These are phyloP conservation scores for Alisma plantagoaquatica DNA, from an alignment of 106 monocot species.

Conservation along the genomic window DNA sequence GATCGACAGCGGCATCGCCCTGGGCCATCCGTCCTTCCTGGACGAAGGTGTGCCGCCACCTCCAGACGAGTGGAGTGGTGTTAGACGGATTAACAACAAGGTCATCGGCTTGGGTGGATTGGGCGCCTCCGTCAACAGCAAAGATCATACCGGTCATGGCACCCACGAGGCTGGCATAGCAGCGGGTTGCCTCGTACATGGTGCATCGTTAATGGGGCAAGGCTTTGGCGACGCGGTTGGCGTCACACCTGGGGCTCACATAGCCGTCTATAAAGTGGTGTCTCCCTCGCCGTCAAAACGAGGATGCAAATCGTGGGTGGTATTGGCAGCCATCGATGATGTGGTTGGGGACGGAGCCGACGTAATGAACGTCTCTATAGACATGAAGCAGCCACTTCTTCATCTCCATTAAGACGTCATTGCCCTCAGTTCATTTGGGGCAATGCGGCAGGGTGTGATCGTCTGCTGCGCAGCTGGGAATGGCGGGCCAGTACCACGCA, in stretches of 20 bases:
- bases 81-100: too few species aligned
- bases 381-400: slow-evolving; percentile 36
- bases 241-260: slow-evolving; percentile 58
- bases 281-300: too few species aligned
- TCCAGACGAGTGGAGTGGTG: slow-evolving; percentile 23
- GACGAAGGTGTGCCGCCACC: slow-evolving; percentile 18
- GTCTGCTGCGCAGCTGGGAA: slow-evolving; percentile 84
- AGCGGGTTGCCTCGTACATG: slow-evolving; percentile 41
- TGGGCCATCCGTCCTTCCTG: slow-evolving; percentile 28
- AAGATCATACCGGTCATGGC: slow-evolving; percentile 61
- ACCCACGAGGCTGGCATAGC: slow-evolving; percentile 83
- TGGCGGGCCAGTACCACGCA: slow-evolving; percentile 47
- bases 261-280: slow-evolving; percentile 90
- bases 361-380: slow-evolving; percentile 83
- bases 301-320: slow-evolving; percentile 57
- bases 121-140: slow-evolving; percentile 21
- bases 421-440: slow-evolving; percentile 71
- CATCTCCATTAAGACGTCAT: slow-evolving; percentile 48
- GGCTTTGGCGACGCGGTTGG: slow-evolving; percentile 61
- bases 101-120: too few species aligned
- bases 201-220: slow-evolving; percentile 38
- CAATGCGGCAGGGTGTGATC: slow-evolving; percentile 44
- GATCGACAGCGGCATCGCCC: slow-evolving; percentile 61
- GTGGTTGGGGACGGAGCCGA: slow-evolving; percentile 71
- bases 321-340: slow-evolving; percentile 77